Base-by-base conservation (phyloP, 225 moss, liverwort and hornwort genomes). In the Pseudoscleropodium purum region DNA sequence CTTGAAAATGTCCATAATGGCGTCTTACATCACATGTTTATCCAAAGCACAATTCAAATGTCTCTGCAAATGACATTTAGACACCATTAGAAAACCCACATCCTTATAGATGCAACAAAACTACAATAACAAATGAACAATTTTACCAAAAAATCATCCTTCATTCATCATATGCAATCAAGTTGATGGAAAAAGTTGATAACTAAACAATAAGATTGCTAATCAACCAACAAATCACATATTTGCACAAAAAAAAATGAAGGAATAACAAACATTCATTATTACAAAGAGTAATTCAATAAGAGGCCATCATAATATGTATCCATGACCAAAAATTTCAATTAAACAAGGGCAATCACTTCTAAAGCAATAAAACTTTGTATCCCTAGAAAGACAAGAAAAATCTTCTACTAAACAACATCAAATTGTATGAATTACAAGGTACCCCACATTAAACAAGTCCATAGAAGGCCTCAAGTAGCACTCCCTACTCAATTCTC, bases 251-350 rank as follows among this genome's bases (percentile, higher is more conserved):
- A 6, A 17, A 17, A 29, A 8, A 74, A 29, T 17, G 10, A 45
- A 27, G 29, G 2, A 10, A 47, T 4, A 31, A 45, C 1, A 3
- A 2, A 75, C 6, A 11, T 18, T 75, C 18, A 31, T 19, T 2
- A 0, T 0, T 75, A 2, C 1, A 31, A 19, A 47, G 7, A 47
- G 18, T 6, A 18, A 11, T 2, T 75, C 7, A 7, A 45, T 6
- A 74, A 74, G 17, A 70, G 23, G n/a, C 11, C 37, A 17, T 47
- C 0, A 1, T 5, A 9, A 6, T 29, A 47, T 6, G 2, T 7
- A 47, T 31, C 7, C 11, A 29, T 17, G 6, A 30, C 6, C 29
- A 1, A 6, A 10, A 10, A 16, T 30, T 11, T 49, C 11, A 49
- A 3, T 9, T 49, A 9, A 49, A 49, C 8, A 70, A 39, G 14